These are phyloP conservation scores for Scedosporium boydii DNA, from an alignment of 2,329 filamentous ascomycete genomes.

Conservation along the genomic window DNA sequence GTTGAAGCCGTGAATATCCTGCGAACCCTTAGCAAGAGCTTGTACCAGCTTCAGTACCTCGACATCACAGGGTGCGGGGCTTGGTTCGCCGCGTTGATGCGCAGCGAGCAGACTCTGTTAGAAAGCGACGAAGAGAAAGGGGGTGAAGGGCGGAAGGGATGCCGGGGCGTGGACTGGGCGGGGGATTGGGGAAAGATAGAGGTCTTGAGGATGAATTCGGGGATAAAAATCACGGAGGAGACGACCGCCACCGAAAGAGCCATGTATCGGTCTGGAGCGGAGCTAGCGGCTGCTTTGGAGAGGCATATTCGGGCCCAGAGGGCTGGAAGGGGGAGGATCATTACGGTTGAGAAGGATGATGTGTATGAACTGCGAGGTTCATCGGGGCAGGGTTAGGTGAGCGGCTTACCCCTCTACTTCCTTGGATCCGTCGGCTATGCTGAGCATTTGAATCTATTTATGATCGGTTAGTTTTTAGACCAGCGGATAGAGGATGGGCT, in stretches of 20 bases:
- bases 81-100: conserved; percentile 42
- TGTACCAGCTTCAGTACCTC: conserved; percentile 51
- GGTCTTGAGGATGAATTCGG: conserved; percentile 32
- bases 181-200: conserved; percentile 44
- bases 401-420: neutral
- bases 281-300: conserved; percentile 33
- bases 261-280: conserved; percentile 23
- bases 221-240: conserved; percentile 28
- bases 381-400: neutral
- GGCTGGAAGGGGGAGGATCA: conserved; percentile 37
- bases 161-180: conserved; percentile 36
- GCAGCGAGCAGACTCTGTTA: conserved; percentile 24
- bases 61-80: conserved; percentile 49
- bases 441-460: no score
- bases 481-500: no score
- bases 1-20: conserved; percentile 47
- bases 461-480: no score
- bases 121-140: conserved; percentile 20
- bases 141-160: neutral
- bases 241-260: conserved; percentile 21
- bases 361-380: neutral
- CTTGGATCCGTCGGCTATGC: neutral
- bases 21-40: conserved; percentile 39
- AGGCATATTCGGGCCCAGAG: conserved; percentile 35
- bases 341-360: conserved; percentile 36